phyloP scores from a whole-genome alignment of 345 rosid genomes.

The Populus euphratica region DNA sequence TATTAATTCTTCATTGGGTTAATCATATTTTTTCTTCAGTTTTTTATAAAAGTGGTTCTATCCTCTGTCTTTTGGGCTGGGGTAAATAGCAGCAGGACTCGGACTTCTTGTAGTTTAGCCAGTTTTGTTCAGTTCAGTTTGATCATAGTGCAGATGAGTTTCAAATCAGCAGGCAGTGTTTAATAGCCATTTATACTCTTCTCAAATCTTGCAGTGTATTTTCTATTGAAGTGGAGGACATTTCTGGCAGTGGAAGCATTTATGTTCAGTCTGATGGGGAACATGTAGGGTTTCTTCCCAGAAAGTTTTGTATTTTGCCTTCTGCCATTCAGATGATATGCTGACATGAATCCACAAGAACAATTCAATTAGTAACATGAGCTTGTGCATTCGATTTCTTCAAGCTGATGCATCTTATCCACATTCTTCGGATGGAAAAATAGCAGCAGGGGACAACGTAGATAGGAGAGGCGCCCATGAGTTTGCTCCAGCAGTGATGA shows the following conservation, averaged over 20 bases:
- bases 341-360: slow-evolving; percentile 31
- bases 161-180: no score
- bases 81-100: background rate
- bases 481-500: background rate
- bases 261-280: slow-evolving; percentile 95
- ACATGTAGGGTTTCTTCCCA: slow-evolving; percentile 78
- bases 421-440: background rate
- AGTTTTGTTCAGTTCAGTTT: no score
- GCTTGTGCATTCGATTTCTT: background rate
- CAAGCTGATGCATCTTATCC: background rate
- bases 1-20: background rate
- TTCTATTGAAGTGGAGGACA: slow-evolving; percentile 72
- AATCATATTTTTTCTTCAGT: background rate
- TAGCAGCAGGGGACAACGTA: background rate
- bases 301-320: slow-evolving; percentile 68
- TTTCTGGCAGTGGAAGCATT: slow-evolving; percentile 50
- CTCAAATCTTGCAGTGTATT: slow-evolving; percentile 46
- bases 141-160: background rate
- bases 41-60: background rate
- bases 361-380: background rate
- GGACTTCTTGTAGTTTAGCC: background rate
- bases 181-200: background rate
- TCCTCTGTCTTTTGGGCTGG: background rate
- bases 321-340: slow-evolving; percentile 66
- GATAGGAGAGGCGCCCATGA: background rate